Percentiles rank a stretch among this genome's conserved stretches.
These are phyloP conservation scores for Panicum miliaceum DNA, from an alignment of 176 grass and related monocot genomes.

Conservation along the genomic window DNA sequence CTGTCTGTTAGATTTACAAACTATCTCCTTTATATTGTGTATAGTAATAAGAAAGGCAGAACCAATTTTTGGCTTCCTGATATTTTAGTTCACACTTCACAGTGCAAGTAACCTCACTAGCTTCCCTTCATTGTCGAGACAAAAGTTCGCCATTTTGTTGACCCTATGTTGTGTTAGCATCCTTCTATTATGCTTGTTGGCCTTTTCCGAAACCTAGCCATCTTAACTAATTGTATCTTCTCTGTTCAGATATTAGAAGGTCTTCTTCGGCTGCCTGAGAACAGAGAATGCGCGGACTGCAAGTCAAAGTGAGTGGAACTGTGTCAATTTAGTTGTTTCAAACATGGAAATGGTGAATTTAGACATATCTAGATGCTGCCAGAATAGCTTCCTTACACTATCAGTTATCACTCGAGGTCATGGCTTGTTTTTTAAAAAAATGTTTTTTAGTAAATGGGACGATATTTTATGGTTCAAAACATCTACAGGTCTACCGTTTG, in stretches of 20 bases:
- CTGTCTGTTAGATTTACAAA: background rate
- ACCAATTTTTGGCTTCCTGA: background rate
- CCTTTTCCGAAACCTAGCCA: background rate
- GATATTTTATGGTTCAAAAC: background rate
- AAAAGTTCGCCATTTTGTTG: background rate
- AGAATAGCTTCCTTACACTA: background rate
- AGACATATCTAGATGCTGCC: background rate
- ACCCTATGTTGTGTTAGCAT: background rate
- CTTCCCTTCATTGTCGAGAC: background rate
- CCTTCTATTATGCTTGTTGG: background rate
- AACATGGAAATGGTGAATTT: conserved; percentile 12
- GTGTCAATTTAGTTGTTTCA: conserved; percentile 17
- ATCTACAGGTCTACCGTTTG: background rate
- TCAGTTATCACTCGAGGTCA: background rate
- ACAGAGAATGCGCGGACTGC: conserved; percentile 95
- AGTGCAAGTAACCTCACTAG: conserved; percentile 1
- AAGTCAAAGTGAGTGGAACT: conserved; percentile 84
- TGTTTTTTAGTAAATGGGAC: background rate
- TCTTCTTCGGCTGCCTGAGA: conserved; percentile 78
- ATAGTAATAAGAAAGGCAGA: background rate
- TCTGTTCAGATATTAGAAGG: conserved; percentile 77
- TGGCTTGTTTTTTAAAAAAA: no score
- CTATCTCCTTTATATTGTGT: background rate
- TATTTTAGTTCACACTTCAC: background rate
- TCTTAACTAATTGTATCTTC: background rate